Percentiles rank a stretch among this genome's conserved stretches.
Evolutionary conservation across 306 rosid genomes (phyloP).

Genomic region (Quercus robur): DNA sequence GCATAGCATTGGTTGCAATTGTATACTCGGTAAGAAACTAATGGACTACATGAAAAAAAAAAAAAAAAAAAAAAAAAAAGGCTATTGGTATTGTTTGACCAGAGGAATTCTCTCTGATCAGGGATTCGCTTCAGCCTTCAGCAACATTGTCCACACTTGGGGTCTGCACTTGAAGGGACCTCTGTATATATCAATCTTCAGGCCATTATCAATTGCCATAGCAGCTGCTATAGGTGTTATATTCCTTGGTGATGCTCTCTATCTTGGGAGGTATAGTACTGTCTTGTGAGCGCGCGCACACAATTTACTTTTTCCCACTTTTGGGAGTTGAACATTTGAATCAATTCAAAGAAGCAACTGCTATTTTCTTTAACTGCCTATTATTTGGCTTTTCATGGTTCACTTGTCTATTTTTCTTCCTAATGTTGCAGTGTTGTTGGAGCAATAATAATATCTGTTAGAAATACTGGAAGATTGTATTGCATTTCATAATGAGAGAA

Average conservation of each 20-base stretch:
- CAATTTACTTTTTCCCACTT: neutral
- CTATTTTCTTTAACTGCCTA: neutral
- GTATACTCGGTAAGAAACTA: slow-evolving; percentile 13
- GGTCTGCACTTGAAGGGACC: slow-evolving; percentile 29
- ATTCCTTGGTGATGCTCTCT: slow-evolving; percentile 35
- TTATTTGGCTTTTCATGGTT: neutral
- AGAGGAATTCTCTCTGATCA: neutral
- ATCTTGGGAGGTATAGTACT: slow-evolving; percentile 27
- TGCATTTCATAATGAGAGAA: too few species aligned
- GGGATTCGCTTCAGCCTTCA: slow-evolving; percentile 18
- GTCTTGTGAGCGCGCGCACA: neutral
- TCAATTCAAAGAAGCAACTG: neutral
- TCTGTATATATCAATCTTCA: slow-evolving; percentile 24
- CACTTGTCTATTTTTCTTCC: neutral
- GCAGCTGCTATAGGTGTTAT: slow-evolving; percentile 30
- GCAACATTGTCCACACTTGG: slow-evolving; percentile 15
- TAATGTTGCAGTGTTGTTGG: slow-evolving; percentile 35
- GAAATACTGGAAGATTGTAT: too few species aligned
- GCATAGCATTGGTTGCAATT: slow-evolving; percentile 14
- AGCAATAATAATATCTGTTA: slow-evolving; percentile 8
- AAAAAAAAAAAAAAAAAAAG: neutral
- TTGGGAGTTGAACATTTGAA: neutral
- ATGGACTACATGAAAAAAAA: neutral
- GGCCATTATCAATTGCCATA: slow-evolving; percentile 36
- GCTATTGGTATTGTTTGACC: neutral